Base-by-base conservation (phyloP, 345 rosid genomes). In the Lumnitzera littorea region DNA sequence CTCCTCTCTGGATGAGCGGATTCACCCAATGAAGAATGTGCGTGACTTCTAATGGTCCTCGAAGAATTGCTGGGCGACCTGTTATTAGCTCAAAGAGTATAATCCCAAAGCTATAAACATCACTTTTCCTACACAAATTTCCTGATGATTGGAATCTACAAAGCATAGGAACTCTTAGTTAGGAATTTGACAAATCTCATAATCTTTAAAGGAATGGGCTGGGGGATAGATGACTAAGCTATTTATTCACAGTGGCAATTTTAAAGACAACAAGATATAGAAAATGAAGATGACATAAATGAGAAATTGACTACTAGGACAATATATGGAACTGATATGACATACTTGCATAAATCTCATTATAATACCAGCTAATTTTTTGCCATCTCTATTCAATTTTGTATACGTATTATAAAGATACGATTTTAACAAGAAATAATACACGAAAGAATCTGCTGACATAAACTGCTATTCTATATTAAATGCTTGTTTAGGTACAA, bases 11-110 rank as follows among this genome's bases (percentile, higher is more conserved):
- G 0, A 73, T 43, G 3, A 58, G 29, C 1, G 78, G 72, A 14
- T 16, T 60, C 2, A 65, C 61, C 75, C 67, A 70, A 0, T 24
- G 15, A 54, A 61, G 24, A 24, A 76, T 58, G 64, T 72, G 72
- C 5, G 15, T 20, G 63, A 11, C 55, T 12, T 50, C 53, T 16
- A 60, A 7, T 11, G 51, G 62, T n/a, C 24, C 49, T 49, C 36
- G 58, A 24, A 56, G 63, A 51, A 74, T 53, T 14, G 68, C 81
- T 15, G 73, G 67, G 17, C 31, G 52, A 12, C 81, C 77, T 2
- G 72, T 76, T 31, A 76, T 72, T 24, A 76, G 50, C 67, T 76
- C 70, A 7, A 72, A 53, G n/a, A 75, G 60, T 25, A 75, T 48
- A n/a, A 75, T 56, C 53, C 76, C 73, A 17, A 67, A 75, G 62